These are phyloP conservation scores for Pelargonium fulgidum DNA, from an alignment of 441 rosid genomes.

Conservation along the genomic window DNA sequence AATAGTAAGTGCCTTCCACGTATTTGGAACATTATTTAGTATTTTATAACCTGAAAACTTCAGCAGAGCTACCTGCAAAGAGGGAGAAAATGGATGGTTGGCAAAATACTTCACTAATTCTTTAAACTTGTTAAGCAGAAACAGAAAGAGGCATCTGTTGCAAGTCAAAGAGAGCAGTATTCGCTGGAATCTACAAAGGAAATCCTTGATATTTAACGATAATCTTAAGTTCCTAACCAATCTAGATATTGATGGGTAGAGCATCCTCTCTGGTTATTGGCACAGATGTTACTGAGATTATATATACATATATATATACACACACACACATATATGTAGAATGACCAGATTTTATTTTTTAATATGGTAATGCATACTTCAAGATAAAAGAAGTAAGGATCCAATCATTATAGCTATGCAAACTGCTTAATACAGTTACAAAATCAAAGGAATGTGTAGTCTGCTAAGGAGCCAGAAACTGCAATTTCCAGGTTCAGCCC, in stretches of 20 bases:
- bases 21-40: constrained; percentile 67
- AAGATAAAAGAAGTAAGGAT: no score
- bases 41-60: constrained; percentile 88
- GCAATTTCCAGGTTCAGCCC: background rate
- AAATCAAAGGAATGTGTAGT: background rate
- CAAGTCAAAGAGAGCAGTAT: background rate
- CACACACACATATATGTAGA: no score
- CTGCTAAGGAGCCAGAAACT: background rate
- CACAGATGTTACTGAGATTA: background rate
- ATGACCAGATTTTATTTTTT: no score
- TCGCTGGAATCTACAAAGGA: background rate
- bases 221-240: background rate
- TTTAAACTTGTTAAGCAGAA: constrained; percentile 7
- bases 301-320: background rate
- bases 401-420: background rate
- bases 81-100: constrained; percentile 4
- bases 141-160: background rate
- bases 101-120: constrained; percentile 1
- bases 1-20: constrained; percentile 87
- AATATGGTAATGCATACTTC: background rate
- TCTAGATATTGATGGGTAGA: background rate
- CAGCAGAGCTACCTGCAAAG: constrained; percentile 82
- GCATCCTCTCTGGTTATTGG: background rate
- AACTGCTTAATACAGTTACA: background rate
- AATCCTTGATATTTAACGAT: background rate